Evolutionary conservation across 2,329 filamentous ascomycete species (phyloP).

Genomic region (Incumbomyces delicatus): DNA sequence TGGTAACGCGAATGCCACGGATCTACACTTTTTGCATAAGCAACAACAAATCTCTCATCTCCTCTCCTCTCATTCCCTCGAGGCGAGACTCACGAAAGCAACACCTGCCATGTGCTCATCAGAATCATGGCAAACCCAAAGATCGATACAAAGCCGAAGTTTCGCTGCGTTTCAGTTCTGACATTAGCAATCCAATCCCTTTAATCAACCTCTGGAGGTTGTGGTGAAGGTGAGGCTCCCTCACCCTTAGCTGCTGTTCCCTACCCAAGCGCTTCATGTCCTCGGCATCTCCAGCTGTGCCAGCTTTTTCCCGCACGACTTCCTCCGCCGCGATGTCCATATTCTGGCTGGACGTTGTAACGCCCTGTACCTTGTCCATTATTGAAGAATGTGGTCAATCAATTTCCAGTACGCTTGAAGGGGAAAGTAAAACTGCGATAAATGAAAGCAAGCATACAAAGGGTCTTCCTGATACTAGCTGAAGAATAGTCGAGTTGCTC

Average conservation of each 20-base stretch:
- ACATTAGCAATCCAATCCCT: no score
- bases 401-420: no score
- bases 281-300: constrained; percentile 27
- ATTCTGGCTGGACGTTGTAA: no score
- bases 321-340: constrained; percentile 14
- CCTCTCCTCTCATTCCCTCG: constrained; percentile 19
- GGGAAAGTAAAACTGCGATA: no score
- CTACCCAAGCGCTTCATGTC: constrained; percentile 44
- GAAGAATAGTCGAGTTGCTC: no score
- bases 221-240: constrained; percentile 27
- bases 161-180: no score
- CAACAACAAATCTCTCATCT: constrained; percentile 12
- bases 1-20: constrained; percentile 12
- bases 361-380: no score
- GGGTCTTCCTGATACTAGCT: no score
- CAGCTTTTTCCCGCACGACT: not conserved
- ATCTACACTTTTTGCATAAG: no score
- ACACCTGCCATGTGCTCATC: constrained; percentile 28
- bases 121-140: constrained; percentile 30
- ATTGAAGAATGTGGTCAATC: no score
- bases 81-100: not conserved
- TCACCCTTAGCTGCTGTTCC: constrained; percentile 36
- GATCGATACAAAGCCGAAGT: constrained; percentile 30
- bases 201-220: no score
- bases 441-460: no score